Base-by-base conservation (phyloP, 1,284 basidiomycete genomes). In the Clitocybe nebularis region DNA sequence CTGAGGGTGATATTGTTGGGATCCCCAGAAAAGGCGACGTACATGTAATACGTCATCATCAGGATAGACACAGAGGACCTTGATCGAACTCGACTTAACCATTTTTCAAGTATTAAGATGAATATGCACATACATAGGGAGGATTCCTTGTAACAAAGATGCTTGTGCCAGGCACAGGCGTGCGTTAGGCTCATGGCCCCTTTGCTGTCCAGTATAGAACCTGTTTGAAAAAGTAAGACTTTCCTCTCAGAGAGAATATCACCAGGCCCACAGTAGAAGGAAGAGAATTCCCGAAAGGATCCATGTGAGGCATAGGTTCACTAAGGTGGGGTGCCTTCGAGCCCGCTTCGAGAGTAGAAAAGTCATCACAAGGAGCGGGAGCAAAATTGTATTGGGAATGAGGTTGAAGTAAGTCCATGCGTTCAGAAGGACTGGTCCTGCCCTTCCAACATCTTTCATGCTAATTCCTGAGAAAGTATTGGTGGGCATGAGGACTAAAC, bases 101-200 rank as follows among this genome's bases (percentile, higher is more conserved):
- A n/a, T n/a, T n/a, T n/a, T n/a, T n/a, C n/a, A n/a, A n/a, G n/a
- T n/a, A n/a, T n/a, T n/a, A n/a, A n/a, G n/a, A n/a, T n/a, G n/a
- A n/a, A n/a, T n/a, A 25, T 11, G 11, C 5, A 53, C 66, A 46
- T 45, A 74, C 74, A 75, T 73, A 0, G 72, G 71, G 10, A 62
- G 64, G 3, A 68, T 64, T 4, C 72, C 69, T 41, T 63, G 63
- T 5, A 74, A 52, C 4, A 73, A 48, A 0, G 71, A 63, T 1
- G 71, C 62, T 53, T 77, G 75, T 4, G 65, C 62, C 23, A 69
- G 60, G 50, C 74, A 77, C 1, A 77, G 48, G 2, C 48, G 49
- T 35, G 60, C 58, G 24, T 52, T 52, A 1, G 73, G 72, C 44
- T 74, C 66, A 4, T 65, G 62, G 5, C 67, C 69, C 21, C 42